phyloP scores from a whole-genome alignment of 345 rosid genomes.

The Citrus trifoliata region DNA sequence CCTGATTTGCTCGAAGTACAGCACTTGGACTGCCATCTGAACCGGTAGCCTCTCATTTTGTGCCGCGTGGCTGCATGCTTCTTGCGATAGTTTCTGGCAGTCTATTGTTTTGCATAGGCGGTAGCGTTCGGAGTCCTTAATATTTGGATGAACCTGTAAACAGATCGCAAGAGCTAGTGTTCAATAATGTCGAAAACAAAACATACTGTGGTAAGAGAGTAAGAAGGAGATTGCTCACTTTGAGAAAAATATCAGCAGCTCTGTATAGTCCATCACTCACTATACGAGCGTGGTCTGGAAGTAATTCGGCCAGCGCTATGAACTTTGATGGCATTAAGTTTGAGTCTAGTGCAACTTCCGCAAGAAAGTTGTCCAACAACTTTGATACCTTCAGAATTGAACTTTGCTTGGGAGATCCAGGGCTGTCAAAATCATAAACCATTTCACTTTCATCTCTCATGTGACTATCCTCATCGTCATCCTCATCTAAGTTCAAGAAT shows the following conservation, averaged over 20 bases:
- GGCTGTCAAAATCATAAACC: slow-evolving; percentile 86
- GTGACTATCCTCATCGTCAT: slow-evolving; percentile 58
- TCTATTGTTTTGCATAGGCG: slow-evolving; percentile 92
- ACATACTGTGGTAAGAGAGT: neutral
- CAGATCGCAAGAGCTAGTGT: neutral
- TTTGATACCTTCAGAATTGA: slow-evolving; percentile 94
- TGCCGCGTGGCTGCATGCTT: slow-evolving; percentile 98
- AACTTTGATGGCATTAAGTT: slow-evolving; percentile 74
- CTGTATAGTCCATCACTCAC: slow-evolving; percentile 89
- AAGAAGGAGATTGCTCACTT: slow-evolving; percentile 36
- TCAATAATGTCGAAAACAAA: neutral
- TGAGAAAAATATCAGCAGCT: slow-evolving; percentile 90
- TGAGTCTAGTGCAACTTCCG: slow-evolving; percentile 90
- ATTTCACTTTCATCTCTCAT: slow-evolving; percentile 76
- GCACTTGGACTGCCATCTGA: slow-evolving; percentile 94
- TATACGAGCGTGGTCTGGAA: slow-evolving; percentile 92
- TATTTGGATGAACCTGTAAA: slow-evolving; percentile 79
- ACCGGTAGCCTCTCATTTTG: slow-evolving; percentile 94
- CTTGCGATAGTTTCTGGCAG: slow-evolving; percentile 94
- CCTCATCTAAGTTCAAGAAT: slow-evolving; percentile 86
- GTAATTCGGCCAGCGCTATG: slow-evolving; percentile 75
- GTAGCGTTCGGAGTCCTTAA: slow-evolving; percentile 86
- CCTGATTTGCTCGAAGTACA: slow-evolving; percentile 91
- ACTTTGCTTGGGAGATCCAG: slow-evolving; percentile 92
- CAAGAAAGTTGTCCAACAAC: slow-evolving; percentile 73